phyloP scores from a whole-genome alignment of 2,329 filamentous ascomycete genomes.

The Aspergillus aculeatinus region DNA sequence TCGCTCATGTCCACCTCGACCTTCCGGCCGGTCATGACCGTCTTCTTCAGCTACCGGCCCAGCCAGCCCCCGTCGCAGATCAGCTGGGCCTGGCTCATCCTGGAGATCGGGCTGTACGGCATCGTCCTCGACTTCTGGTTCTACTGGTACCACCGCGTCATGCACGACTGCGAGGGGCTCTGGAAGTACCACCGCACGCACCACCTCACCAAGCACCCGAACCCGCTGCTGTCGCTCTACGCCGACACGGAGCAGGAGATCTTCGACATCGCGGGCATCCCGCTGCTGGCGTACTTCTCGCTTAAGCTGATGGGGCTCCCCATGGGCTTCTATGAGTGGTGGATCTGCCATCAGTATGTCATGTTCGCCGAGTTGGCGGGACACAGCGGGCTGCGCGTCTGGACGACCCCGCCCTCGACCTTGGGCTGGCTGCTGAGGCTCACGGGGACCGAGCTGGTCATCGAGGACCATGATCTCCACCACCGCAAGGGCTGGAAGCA shows the following conservation, averaged over 20 bases:
- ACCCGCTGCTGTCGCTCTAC: slow-evolving; percentile 44
- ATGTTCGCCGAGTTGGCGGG: slow-evolving; percentile 35
- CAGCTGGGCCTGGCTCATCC: slow-evolving; percentile 37
- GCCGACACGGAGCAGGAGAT: slow-evolving; percentile 46
- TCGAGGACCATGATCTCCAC: slow-evolving; percentile 47
- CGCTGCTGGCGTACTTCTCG: slow-evolving; percentile 40
- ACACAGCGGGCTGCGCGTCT: slow-evolving; percentile 32
- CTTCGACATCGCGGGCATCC: slow-evolving; percentile 46
- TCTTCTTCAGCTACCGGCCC: slow-evolving; percentile 32
- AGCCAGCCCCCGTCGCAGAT: slow-evolving; percentile 25
- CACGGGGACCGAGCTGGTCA: slow-evolving; percentile 39
- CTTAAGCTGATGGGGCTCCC: slow-evolving; percentile 41
- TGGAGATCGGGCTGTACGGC: slow-evolving; percentile 44
- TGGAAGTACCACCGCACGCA: slow-evolving; percentile 50
- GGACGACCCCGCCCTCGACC: slow-evolving; percentile 35
- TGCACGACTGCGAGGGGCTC: slow-evolving; percentile 42
- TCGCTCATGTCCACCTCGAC: slow-evolving; percentile 37
- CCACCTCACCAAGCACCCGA: slow-evolving; percentile 49
- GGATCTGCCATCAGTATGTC: slow-evolving; percentile 48
- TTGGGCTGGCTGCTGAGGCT: slow-evolving; percentile 36
- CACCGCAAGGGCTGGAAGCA: slow-evolving; percentile 42
- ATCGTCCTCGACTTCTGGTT: slow-evolving; percentile 48
- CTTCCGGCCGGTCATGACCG: slow-evolving; percentile 35
- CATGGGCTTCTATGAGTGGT: slow-evolving; percentile 51
- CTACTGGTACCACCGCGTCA: slow-evolving; percentile 42